phyloP scores from a whole-genome alignment of 2,329 filamentous ascomycete genomes.

The Elsinoe australis region DNA sequence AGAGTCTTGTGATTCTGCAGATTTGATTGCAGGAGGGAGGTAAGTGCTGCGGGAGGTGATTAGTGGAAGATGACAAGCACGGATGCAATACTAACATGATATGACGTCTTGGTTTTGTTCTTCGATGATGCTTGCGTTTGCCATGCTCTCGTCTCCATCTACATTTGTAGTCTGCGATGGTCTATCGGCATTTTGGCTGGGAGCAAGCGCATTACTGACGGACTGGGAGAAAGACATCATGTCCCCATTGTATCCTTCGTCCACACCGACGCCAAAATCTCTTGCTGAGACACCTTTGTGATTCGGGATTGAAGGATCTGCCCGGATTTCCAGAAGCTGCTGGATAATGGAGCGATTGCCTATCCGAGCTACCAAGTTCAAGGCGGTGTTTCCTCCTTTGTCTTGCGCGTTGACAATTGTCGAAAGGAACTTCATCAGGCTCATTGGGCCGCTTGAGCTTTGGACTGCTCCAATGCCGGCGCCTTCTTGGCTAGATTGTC shows the following conservation, averaged over 20 bases:
- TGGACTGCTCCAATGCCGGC: constrained; percentile 14
- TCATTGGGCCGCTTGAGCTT: constrained; percentile 56
- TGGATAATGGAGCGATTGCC: constrained; percentile 92
- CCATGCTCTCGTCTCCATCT: constrained; percentile 12
- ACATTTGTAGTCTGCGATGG: constrained; percentile 10
- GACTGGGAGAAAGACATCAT: constrained; percentile 23
- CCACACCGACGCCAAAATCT: constrained; percentile 87
- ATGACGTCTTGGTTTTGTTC: constrained; percentile 76
- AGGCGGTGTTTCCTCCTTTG: constrained; percentile 84
- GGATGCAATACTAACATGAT: constrained; percentile 58
- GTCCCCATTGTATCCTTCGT: constrained; percentile 29
- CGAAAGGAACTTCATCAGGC: constrained; percentile 85
- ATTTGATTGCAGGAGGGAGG: constrained; percentile 70
- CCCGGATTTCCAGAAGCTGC: constrained; percentile 91
- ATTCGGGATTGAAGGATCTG: constrained; percentile 86
- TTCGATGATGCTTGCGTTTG: constrained; percentile 31
- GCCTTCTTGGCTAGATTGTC: constrained; percentile 29
- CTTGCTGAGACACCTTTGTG: constrained; percentile 77
- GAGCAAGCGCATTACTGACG: constrained; percentile 10
- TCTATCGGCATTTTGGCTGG: constrained; percentile 21
- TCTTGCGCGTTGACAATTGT: constrained; percentile 96
- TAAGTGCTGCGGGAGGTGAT: constrained; percentile 57
- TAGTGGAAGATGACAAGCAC: constrained; percentile 13
- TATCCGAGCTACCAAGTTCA: constrained; percentile 89
- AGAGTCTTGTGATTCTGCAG: constrained; percentile 72